Percentiles rank a stretch among this genome's conserved stretches.
Evolutionary conservation across 108 stramenopile species (phyloP).

Genomic region (Aurantiochytrium sp.): DNA sequence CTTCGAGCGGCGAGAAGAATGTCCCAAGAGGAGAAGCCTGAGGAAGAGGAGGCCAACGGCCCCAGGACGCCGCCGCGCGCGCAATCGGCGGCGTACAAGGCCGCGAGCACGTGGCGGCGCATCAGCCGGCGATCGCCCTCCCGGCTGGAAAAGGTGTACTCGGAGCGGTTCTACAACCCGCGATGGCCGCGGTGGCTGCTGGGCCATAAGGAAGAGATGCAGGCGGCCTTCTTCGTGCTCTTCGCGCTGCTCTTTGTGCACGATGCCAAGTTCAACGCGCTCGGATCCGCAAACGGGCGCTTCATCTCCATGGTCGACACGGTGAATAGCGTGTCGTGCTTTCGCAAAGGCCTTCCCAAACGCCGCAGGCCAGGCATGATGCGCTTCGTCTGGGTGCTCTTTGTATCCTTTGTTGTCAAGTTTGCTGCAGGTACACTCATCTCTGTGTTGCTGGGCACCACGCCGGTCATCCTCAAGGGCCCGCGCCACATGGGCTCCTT

Average conservation of each 20-base stretch:
- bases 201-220: not conserved
- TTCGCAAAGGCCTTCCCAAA: not conserved
- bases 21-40: no score
- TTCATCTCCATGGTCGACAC: conserved; percentile 1
- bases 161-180: not conserved
- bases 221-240: not conserved
- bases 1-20: no score
- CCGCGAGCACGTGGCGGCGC: no score
- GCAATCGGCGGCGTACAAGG: no score
- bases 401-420: not conserved
- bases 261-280: not conserved
- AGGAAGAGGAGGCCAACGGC: no score
- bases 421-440: not conserved
- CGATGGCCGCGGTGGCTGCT: not conserved
- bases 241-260: not conserved
- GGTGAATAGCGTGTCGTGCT: not conserved
- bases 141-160: not conserved
- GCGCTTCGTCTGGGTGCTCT: not conserved
- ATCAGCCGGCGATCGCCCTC: no score
- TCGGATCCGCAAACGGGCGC: conserved; percentile 5
- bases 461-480: conserved; percentile 32
- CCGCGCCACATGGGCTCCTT: conserved; percentile 7
- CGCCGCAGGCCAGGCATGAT: not conserved
- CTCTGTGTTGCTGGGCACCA: not conserved
- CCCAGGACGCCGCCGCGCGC: no score